A percentile compares a stretch with the other conserved stretches of the same genome.
These are phyloP conservation scores for Ophiocordyceps camponoti-saundersi DNA, from an alignment of 2,329 filamentous ascomycete species.

Conservation along the genomic window DNA sequence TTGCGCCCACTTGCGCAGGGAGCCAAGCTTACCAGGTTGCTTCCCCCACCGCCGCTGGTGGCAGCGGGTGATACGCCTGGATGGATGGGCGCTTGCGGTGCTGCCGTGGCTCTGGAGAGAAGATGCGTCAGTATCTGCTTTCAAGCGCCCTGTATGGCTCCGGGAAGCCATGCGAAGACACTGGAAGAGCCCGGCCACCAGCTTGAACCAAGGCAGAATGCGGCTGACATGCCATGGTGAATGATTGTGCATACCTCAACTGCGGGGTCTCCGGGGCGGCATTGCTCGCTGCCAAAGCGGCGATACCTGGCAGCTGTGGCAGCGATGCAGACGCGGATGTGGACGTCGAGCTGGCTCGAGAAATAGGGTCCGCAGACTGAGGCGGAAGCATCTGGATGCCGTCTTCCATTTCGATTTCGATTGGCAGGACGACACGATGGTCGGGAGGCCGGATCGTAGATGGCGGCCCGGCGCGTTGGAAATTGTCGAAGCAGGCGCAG, in stretches of 20 bases:
- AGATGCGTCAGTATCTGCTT: slow-evolving; percentile 1
- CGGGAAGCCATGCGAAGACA: too few species aligned
- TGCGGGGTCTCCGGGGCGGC: slow-evolving; percentile 24
- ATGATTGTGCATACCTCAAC: slow-evolving; percentile 21
- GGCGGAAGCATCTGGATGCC: slow-evolving; percentile 20
- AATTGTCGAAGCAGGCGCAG: neutral
- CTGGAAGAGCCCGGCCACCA: too few species aligned
- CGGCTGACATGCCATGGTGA: too few species aligned
- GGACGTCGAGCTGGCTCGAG: slow-evolving; percentile 31
- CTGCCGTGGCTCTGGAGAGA: slow-evolving; percentile 4
- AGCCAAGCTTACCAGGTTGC: slow-evolving; percentile 20
- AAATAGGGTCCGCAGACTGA: slow-evolving; percentile 27
- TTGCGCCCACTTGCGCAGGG: neutral
- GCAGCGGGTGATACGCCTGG: slow-evolving; percentile 20
- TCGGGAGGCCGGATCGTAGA: neutral
- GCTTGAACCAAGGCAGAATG: too few species aligned
- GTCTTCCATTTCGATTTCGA: slow-evolving; percentile 28
- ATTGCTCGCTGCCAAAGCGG: slow-evolving; percentile 24
- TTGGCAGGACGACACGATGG: neutral
- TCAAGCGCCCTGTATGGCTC: too few species aligned
- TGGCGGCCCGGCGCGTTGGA: neutral
- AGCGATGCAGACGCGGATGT: slow-evolving; percentile 23
- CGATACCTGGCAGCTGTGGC: slow-evolving; percentile 28
- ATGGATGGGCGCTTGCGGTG: slow-evolving; percentile 9
- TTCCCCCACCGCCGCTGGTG: slow-evolving; percentile 20